phyloP scores from a whole-genome alignment of 2,329 filamentous ascomycete species.

The Nemania diffusa region DNA sequence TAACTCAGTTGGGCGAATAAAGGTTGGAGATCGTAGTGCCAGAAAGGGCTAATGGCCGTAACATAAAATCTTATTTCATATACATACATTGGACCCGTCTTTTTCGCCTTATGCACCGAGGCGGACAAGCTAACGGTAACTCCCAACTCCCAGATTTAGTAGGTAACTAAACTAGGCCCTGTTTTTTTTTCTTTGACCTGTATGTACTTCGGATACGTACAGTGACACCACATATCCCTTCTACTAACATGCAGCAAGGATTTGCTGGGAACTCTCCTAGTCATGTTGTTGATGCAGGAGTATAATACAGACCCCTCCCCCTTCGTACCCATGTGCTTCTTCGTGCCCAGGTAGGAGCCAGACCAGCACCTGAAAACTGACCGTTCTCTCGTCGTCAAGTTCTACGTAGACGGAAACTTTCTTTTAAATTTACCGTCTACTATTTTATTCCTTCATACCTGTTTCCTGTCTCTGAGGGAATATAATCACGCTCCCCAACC shows the following conservation, averaged over 20 bases:
- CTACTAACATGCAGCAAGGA: slow-evolving; percentile 11
- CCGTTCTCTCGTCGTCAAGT: not conserved
- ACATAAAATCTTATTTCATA: not conserved
- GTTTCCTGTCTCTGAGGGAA: not conserved
- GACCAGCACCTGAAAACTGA: not conserved
- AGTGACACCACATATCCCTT: slow-evolving; percentile 5
- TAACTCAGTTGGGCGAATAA: not conserved
- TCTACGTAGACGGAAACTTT: slow-evolving; percentile 8
- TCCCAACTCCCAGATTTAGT: slow-evolving; percentile 1
- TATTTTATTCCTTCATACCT: not conserved
- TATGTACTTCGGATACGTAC: slow-evolving; percentile 9
- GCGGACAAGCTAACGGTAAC: slow-evolving; percentile 19
- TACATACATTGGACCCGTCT: slow-evolving; percentile 6
- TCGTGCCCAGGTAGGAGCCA: slow-evolving; percentile 8
- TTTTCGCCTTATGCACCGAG: slow-evolving; percentile 21
- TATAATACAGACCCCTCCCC: slow-evolving; percentile 33
- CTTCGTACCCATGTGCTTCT: not conserved
- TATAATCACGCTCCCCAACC: not conserved
- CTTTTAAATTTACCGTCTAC: not conserved
- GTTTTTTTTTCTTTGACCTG: not conserved
- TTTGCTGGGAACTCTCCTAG: slow-evolving; percentile 13
- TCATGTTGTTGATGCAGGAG: slow-evolving; percentile 4
- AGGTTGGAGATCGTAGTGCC: not conserved
- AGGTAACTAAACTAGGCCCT: not conserved
- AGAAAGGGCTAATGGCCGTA: slow-evolving; percentile 1